Conservation (phyloP, 768 basidiomycete genomes). For the Trichaptum fuscoviolaceum region DNA sequence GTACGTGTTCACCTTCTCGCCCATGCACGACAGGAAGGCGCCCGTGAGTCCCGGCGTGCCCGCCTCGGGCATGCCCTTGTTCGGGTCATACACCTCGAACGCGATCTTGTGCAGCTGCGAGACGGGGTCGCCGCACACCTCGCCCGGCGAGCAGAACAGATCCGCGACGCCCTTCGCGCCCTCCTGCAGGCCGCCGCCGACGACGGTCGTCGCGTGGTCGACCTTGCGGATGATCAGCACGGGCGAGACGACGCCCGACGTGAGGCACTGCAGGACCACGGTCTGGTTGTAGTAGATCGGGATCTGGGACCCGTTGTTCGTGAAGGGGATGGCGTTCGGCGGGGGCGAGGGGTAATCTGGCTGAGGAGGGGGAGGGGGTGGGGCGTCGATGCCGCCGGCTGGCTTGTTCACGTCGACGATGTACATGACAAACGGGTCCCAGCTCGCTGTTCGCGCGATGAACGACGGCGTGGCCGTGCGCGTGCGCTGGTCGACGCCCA, state of each 20-base stretch:
- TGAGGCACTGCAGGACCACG: constrained; percentile 89
- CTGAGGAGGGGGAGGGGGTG: constrained; percentile 77
- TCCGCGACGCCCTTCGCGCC: constrained; percentile 82
- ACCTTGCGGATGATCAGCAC: constrained; percentile 92
- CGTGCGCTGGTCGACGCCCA: constrained; percentile 71
- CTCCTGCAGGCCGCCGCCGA: constrained; percentile 87
- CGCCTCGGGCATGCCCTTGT: constrained; percentile 63
- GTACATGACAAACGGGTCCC: constrained; percentile 97
- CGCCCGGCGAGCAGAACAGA: constrained; percentile 76
- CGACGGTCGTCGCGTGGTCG: constrained; percentile 82
- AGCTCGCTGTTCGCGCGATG: constrained; percentile 83
- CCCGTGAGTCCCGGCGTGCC: constrained; percentile 76
- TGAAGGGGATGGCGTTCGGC: constrained; percentile 83
- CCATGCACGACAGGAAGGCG: constrained; percentile 86
- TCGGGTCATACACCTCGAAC: constrained; percentile 80
- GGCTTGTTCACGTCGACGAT: constrained; percentile 92
- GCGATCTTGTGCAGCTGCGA: constrained; percentile 95
- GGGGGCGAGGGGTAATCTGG: constrained; percentile 90
- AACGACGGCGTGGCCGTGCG: constrained; percentile 78
- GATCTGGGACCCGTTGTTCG: constrained; percentile 77
- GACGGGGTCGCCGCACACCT: constrained; percentile 90
- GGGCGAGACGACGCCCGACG: constrained; percentile 90
- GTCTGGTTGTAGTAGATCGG: constrained; percentile 97
- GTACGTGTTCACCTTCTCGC: constrained; percentile 90
- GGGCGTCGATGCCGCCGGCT: constrained; percentile 66